These are phyloP conservation scores for Trametes pubescens DNA, from an alignment of 1,284 basidiomycete species.

Conservation along the genomic window DNA sequence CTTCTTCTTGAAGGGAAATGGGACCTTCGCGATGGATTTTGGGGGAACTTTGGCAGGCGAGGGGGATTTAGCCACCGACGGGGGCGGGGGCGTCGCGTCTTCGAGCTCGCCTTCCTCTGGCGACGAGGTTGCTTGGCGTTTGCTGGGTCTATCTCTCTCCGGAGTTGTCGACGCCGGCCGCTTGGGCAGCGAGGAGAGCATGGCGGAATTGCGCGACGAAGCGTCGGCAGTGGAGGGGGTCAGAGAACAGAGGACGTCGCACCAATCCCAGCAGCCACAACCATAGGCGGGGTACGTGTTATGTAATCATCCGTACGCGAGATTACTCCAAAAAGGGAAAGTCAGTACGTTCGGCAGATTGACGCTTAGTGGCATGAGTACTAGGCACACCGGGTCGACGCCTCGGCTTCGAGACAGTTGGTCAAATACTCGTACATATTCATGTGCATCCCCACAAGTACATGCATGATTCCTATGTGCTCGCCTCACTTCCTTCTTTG, in stretches of 20 bases:
- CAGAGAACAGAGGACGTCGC: constrained; percentile 8
- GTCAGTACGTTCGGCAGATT: not conserved
- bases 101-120: constrained; percentile 84
- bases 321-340: constrained; percentile 7
- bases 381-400: not conserved
- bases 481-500: not conserved
- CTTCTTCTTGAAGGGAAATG: constrained; percentile 80
- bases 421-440: not conserved
- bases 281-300: constrained; percentile 12
- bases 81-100: constrained; percentile 45
- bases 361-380: not conserved
- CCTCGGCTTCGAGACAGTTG: not conserved
- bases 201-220: constrained; percentile 19
- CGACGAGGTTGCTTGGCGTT: constrained; percentile 64
- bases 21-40: constrained; percentile 46
- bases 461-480: not conserved
- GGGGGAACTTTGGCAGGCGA: constrained; percentile 34
- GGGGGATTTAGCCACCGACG: constrained; percentile 33
- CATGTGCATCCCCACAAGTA: not conserved
- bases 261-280: constrained; percentile 20
- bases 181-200: constrained; percentile 51
- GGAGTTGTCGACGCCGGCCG: constrained; percentile 62
- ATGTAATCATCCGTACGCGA: constrained; percentile 10
- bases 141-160: constrained; percentile 55
- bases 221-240: constrained; percentile 14